Base-by-base conservation (phyloP, 2,329 filamentous ascomycete genomes). In the Bretziella fagacearum region DNA sequence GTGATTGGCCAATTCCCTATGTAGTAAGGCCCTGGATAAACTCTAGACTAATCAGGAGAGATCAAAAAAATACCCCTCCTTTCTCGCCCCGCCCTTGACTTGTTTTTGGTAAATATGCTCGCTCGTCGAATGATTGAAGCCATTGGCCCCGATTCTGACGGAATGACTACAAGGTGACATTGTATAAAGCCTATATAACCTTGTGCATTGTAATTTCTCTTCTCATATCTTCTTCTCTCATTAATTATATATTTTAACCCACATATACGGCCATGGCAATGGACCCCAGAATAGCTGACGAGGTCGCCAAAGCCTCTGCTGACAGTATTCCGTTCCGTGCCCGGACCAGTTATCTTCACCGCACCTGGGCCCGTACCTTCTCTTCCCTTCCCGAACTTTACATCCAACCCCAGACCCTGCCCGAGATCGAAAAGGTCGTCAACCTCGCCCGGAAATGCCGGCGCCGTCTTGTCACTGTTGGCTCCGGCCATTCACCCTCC, bases 321-420 rank as follows among this genome's bases (percentile, higher is more conserved):
- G 48, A 50, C 25, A 44, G 44, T 7, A 35, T 91, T 32, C 77
- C 85, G 36, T 94, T 96, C 65, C 82, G 80, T 60, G 83, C 84
- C 4, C 71, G 70, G 49, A 67, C 73, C 51, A 68, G 74, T 46
- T 79, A 96, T 61, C 64, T 79, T 42, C 91, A 96, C 66, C 79
- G 80, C 56, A 98, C 91, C 17, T 98, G 91, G 91, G 91, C 91
- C 32, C 79, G 80, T 58, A 96, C 91, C 43, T 95, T 93, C 65
- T 79, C 82, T 57, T 91, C 81, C 44, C 74, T 79, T 15, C 91
- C 91, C 2, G 86, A 95, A 67, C 77, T 96, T 50, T 95, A 89
- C 64, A 77, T 96, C 55, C 83, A 83, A 56, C 91, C 91, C 2
- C 73, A 82, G 56, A 80, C 79, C 1, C 67, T 91, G 44, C 66